phyloP scores from a whole-genome alignment of 495 filamentous ascomycete species.

The Glonium stellatum region DNA sequence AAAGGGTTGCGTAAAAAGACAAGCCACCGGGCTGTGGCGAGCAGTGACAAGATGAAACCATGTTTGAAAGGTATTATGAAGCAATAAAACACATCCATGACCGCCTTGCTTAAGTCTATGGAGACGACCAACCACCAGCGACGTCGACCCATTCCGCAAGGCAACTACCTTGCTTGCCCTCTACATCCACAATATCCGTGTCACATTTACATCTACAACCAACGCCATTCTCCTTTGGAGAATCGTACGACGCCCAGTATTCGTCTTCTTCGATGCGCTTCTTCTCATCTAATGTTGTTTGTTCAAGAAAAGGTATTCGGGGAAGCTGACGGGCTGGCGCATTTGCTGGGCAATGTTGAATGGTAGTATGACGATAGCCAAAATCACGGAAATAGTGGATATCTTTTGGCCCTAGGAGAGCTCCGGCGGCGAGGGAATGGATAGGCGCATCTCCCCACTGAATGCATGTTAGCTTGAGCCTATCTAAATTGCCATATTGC shows the following conservation, averaged over 20 bases:
- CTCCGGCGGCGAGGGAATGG: constrained; percentile 92
- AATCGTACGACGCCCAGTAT: constrained; percentile 87
- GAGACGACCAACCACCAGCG: constrained; percentile 86
- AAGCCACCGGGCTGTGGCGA: background rate
- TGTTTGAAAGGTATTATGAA: constrained; percentile 5
- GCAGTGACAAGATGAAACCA: background rate
- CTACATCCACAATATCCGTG: constrained; percentile 96
- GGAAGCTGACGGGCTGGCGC: constrained; percentile 84
- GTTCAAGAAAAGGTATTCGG: constrained; percentile 74
- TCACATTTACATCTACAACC: constrained; percentile 96
- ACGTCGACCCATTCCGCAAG: constrained; percentile 96
- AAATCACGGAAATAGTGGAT: constrained; percentile 99
- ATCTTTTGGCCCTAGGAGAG: constrained; percentile 70
- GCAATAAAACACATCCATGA: background rate
- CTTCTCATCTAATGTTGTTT: constrained; percentile 76
- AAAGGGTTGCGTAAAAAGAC: background rate
- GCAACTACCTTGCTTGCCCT: constrained; percentile 94
- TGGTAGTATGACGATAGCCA: constrained; percentile 96
- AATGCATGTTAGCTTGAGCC: constrained; percentile 29
- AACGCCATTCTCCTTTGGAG: constrained; percentile 89
- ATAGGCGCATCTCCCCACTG: constrained; percentile 99
- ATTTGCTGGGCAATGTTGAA: constrained; percentile 97
- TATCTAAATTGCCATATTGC: background rate
- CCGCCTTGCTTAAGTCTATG: constrained; percentile 34
- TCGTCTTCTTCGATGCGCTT: constrained; percentile 88